phyloP scores from a whole-genome alignment of 179 eudicot species.

The Spergularia azorica region DNA sequence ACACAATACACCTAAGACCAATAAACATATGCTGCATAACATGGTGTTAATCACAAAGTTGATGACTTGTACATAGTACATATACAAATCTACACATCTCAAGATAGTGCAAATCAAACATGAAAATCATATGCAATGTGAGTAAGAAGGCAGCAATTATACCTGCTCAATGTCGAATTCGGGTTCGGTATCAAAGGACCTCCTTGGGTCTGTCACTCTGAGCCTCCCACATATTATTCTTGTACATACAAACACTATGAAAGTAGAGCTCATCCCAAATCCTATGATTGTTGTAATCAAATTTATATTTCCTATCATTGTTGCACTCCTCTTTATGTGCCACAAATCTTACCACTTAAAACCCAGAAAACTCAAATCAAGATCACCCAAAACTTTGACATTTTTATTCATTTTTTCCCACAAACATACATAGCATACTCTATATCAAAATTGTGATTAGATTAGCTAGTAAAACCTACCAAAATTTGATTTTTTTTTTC shows the following conservation, averaged over 20 bases:
- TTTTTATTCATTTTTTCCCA: slow-evolving; percentile 7
- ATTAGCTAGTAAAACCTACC: not conserved
- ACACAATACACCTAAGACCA: no score
- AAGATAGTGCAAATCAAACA: no score
- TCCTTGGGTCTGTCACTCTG: slow-evolving; percentile 43
- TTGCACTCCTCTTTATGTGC: not conserved
- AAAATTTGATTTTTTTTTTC: not conserved
- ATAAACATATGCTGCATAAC: not conserved
- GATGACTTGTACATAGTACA: no score
- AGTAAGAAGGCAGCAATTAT: slow-evolving; percentile 20
- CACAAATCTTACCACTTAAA: slow-evolving; percentile 9
- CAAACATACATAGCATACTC: not conserved
- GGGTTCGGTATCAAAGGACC: slow-evolving; percentile 46
- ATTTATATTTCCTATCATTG: slow-evolving; percentile 60
- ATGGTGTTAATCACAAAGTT: no score
- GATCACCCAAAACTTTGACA: slow-evolving; percentile 8
- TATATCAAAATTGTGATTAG: not conserved
- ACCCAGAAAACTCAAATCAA: slow-evolving; percentile 17
- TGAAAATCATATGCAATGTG: no score
- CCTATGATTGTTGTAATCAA: slow-evolving; percentile 75
- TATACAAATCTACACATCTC: no score
- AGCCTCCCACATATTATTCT: slow-evolving; percentile 71
- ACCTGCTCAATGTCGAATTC: slow-evolving; percentile 74
- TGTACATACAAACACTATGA: slow-evolving; percentile 78
- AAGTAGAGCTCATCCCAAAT: slow-evolving; percentile 80